phyloP scores from a whole-genome alignment of 2,329 filamentous ascomycete species.

The Geosmithia putterillii region DNA sequence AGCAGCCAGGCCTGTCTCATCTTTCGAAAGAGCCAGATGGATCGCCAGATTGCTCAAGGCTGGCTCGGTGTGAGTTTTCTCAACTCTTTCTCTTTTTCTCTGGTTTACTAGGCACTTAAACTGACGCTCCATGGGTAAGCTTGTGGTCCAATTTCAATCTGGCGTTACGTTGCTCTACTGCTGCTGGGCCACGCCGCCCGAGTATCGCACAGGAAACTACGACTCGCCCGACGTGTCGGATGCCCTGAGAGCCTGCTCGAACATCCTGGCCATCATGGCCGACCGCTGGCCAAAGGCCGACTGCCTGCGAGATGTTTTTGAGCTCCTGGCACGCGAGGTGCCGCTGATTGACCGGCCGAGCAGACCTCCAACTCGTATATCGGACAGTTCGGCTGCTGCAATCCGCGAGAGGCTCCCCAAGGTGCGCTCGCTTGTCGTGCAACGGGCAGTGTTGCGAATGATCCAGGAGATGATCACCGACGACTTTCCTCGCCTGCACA shows the following conservation, averaged over 20 bases:
- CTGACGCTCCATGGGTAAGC: slow-evolving; percentile 4
- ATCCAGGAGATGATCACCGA: slow-evolving; percentile 6
- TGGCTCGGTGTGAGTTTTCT: slow-evolving; percentile 11
- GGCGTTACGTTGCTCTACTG: slow-evolving; percentile 21
- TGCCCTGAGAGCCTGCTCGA: slow-evolving; percentile 20
- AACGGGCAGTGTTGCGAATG: slow-evolving; percentile 4
- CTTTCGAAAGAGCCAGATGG: slow-evolving; percentile 15
- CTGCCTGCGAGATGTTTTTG: slow-evolving; percentile 19
- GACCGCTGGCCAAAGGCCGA: slow-evolving; percentile 21
- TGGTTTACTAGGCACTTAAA: too few relatives aligned
- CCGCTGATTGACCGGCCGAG: slow-evolving; percentile 5
- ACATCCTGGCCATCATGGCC: slow-evolving; percentile 19
- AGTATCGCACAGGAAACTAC: slow-evolving; percentile 14
- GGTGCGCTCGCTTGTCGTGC: slow-evolving; percentile 4
- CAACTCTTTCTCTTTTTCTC: not conserved
- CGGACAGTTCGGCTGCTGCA: slow-evolving; percentile 1
- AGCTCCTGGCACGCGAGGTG: slow-evolving; percentile 15
- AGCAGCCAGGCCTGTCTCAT: slow-evolving; percentile 14
- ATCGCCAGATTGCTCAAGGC: slow-evolving; percentile 10
- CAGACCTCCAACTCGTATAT: slow-evolving; percentile 3
- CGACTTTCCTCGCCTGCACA: slow-evolving; percentile 4
- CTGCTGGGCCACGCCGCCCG: slow-evolving; percentile 19
- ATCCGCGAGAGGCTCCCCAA: slow-evolving; percentile 6
- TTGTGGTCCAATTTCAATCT: slow-evolving; percentile 18
- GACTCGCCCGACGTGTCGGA: slow-evolving; percentile 15